Conservation (phyloP, 1,139 yeast genomes). For the Meyerozyma smithsonii region DNA sequence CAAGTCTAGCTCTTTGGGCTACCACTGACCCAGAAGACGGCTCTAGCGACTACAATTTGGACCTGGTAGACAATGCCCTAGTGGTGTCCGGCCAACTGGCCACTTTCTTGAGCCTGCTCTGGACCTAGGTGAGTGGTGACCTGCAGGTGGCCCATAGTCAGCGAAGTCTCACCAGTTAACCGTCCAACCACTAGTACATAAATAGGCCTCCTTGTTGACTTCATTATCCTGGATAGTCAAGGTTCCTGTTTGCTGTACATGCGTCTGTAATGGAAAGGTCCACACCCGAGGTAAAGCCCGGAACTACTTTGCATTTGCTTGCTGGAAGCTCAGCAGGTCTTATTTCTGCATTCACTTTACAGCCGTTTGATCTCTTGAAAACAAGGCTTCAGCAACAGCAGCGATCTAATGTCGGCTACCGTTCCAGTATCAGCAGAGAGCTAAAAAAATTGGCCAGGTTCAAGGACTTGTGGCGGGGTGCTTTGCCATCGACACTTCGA, state of each 20-base stretch:
- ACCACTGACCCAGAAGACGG: constrained; percentile 6
- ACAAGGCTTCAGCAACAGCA: constrained; percentile 69
- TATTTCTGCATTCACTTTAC: constrained; percentile 74
- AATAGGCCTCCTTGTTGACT: neutral
- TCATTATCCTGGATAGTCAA: neutral
- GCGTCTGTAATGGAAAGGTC: constrained; percentile 7
- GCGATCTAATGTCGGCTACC: constrained; percentile 32
- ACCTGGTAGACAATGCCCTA: constrained; percentile 9
- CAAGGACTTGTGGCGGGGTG: constrained; percentile 83
- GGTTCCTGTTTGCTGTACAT: neutral
- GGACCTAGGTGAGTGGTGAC: constrained; percentile 5
- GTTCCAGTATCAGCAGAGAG: constrained; percentile 35
- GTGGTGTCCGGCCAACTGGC: constrained; percentile 9
- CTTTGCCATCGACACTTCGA: constrained; percentile 82
- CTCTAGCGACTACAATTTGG: neutral
- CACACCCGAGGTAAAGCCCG: constrained; percentile 5
- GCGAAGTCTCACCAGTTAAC: neutral
- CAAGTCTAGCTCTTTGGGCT: constrained; percentile 47
- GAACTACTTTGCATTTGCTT: constrained; percentile 45
- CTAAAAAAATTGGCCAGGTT: constrained; percentile 43
- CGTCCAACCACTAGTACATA: neutral
- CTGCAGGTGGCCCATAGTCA: neutral
- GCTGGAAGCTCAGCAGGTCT: constrained; percentile 91
- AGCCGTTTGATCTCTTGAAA: constrained; percentile 86
- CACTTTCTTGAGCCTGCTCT: constrained; percentile 3